Evolutionary conservation across 2,329 filamentous ascomycete genomes (phyloP).

Genomic region (Blumeria hordei): DNA sequence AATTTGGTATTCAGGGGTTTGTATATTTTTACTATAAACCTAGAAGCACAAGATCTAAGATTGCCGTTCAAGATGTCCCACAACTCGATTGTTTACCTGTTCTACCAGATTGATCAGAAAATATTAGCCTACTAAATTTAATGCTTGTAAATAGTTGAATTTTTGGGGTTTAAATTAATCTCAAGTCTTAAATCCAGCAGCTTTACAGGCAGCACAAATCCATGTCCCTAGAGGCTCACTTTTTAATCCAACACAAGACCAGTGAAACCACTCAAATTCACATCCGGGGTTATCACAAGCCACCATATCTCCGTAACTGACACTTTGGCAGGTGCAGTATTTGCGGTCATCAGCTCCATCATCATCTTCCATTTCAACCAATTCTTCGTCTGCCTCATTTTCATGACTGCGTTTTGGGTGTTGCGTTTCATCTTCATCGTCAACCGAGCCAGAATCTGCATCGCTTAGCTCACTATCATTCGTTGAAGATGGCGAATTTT

Average conservation of each 20-base stretch:
- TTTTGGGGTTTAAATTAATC: neutral
- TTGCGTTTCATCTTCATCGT: conserved; percentile 22
- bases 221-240: conserved; percentile 42
- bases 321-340: conserved; percentile 64
- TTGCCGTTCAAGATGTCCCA: too few relatives aligned
- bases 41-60: too few relatives aligned
- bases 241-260: conserved; percentile 46
- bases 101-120: too few relatives aligned
- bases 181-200: conserved; percentile 1
- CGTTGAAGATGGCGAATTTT: conserved; percentile 37
- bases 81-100: too few relatives aligned
- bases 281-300: conserved; percentile 69
- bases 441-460: conserved; percentile 29
- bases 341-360: conserved; percentile 50
- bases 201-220: conserved; percentile 38
- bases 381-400: conserved; percentile 25
- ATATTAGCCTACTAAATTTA: too few relatives aligned
- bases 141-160: too few relatives aligned
- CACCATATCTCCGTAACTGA: conserved; percentile 74
- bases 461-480: conserved; percentile 42
- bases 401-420: conserved; percentile 24
- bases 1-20: too few relatives aligned
- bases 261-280: conserved; percentile 73
- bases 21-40: too few relatives aligned
- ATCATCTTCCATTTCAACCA: conserved; percentile 35